Conservation (phyloP, 805 yeast genomes). For the Zygotorulaspora danielsina region DNA sequence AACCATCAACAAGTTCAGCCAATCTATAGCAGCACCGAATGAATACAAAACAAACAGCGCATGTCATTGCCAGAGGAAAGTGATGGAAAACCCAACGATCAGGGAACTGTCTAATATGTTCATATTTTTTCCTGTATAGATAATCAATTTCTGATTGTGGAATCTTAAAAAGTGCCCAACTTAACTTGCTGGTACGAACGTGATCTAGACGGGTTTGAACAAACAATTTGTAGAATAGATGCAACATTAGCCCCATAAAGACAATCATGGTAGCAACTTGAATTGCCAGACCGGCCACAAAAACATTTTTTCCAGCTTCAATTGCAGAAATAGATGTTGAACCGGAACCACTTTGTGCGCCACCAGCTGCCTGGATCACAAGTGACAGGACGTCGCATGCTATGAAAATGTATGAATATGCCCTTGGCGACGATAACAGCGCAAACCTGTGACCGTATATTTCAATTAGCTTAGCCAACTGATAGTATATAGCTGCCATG, state of each 20-base stretch:
- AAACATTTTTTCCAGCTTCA: constrained; percentile 37
- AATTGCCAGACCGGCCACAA: constrained; percentile 74
- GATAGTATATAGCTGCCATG: constrained; percentile 77
- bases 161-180: constrained; percentile 16
- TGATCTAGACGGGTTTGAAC: constrained; percentile 27
- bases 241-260: constrained; percentile 49
- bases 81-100: constrained; percentile 37
- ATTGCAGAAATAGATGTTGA: constrained; percentile 16
- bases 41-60: constrained; percentile 51
- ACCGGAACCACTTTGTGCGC: constrained; percentile 61
- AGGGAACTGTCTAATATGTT: constrained; percentile 28
- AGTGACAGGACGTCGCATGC: constrained; percentile 61
- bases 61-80: constrained; percentile 44
- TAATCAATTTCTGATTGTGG: constrained; percentile 23
- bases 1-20: constrained; percentile 59
- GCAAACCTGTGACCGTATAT: constrained; percentile 57
- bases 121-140: constrained; percentile 27
- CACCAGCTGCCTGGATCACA: constrained; percentile 69
- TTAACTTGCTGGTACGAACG: constrained; percentile 16
- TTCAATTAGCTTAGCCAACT: constrained; percentile 62
- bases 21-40: constrained; percentile 71
- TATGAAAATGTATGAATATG: constrained; percentile 55
- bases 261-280: constrained; percentile 68
- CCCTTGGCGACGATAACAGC: constrained; percentile 33
- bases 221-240: constrained; percentile 43